A percentile compares a stretch with the other conserved stretches of the same genome.
Conservation (phyloP, 345 rosid species). For the Crucihimalaya himalaica region DNA sequence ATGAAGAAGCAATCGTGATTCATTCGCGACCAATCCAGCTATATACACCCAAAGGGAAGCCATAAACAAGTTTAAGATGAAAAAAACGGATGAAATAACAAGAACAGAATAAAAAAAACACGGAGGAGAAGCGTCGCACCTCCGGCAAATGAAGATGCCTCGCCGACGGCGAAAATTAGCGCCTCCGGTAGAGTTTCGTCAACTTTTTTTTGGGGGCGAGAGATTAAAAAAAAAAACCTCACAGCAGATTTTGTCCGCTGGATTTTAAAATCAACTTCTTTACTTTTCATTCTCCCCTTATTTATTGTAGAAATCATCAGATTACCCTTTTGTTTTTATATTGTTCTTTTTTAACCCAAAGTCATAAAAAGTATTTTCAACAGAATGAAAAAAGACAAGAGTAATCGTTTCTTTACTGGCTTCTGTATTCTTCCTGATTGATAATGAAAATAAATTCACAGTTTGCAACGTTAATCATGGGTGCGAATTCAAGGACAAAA, state of each 20-base stretch:
- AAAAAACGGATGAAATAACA: background rate
- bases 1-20: slow-evolving; percentile 21
- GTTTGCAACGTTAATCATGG: background rate
- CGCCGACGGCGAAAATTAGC: slow-evolving; percentile 32
- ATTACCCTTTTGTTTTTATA: background rate
- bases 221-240: slow-evolving; percentile 2
- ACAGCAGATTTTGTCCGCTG: slow-evolving; percentile 33
- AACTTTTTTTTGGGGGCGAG: slow-evolving; percentile 16
- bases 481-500: background rate
- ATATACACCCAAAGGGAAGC: background rate
- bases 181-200: slow-evolving; percentile 36
- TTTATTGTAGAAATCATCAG: slow-evolving; percentile 19
- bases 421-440: background rate
- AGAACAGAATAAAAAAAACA: background rate
- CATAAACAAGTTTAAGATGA: slow-evolving; percentile 1
- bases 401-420: background rate
- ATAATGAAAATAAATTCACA: background rate
- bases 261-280: slow-evolving; percentile 26
- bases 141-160: background rate
- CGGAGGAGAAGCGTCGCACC: background rate
- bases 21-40: slow-evolving; percentile 16
- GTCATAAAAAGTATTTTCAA: background rate
- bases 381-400: background rate
- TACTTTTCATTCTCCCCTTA: slow-evolving; percentile 1
- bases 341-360: background rate